Evolutionary conservation across 1,284 basidiomycete species (phyloP).

Genomic region (Rhodotorula sp.): DNA sequence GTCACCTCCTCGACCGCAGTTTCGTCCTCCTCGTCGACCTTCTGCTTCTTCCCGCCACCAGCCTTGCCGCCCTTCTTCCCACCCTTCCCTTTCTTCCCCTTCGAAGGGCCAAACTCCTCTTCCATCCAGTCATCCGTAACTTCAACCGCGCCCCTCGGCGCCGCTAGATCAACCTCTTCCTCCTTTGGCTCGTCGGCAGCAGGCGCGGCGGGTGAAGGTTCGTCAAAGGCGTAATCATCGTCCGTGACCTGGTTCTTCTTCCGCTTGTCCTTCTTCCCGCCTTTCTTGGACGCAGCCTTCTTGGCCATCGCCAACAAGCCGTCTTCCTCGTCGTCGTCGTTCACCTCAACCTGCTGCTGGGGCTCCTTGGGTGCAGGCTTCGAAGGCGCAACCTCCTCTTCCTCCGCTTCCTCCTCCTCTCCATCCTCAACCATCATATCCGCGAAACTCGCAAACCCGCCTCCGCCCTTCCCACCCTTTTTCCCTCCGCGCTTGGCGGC

Average conservation of each 20-base stretch:
- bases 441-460: conserved; percentile 14
- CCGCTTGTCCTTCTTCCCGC: conserved; percentile 63
- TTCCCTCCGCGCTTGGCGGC: conserved; percentile 10
- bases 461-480: conserved; percentile 14
- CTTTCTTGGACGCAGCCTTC: conserved; percentile 68
- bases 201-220: conserved; percentile 39
- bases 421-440: conserved; percentile 23
- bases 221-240: conserved; percentile 17
- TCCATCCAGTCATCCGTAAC: conserved; percentile 61
- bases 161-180: conserved; percentile 52
- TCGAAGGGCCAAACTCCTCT: conserved; percentile 66
- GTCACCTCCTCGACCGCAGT: conserved; percentile 40
- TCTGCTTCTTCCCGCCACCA: conserved; percentile 43
- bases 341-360: conserved; percentile 46
- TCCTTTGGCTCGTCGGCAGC: conserved; percentile 47
- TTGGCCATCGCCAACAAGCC: conserved; percentile 67
- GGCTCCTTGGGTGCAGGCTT: too few species aligned
- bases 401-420: conserved; percentile 57
- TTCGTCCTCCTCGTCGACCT: conserved; percentile 39
- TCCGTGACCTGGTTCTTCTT: conserved; percentile 54
- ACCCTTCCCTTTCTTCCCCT: conserved; percentile 57
- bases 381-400: conserved; percentile 56
- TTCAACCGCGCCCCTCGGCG: conserved; percentile 56
- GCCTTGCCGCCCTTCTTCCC: conserved; percentile 54
- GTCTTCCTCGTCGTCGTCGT: conserved; percentile 62